Conservation (phyloP, 768 basidiomycete species). For the Auricularia sp. region DNA sequence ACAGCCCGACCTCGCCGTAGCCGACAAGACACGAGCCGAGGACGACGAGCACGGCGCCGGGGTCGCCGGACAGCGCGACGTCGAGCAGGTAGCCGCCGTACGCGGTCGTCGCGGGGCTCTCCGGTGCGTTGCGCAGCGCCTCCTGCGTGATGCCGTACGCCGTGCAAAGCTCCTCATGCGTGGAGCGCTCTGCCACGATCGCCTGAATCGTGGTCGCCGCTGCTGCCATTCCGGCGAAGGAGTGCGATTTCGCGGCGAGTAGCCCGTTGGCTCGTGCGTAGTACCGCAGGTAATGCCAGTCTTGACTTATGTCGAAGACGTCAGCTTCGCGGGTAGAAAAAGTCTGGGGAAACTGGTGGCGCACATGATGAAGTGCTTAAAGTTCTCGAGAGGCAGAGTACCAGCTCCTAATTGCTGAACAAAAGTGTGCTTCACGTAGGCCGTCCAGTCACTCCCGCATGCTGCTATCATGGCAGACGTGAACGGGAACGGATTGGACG, state of each 20-base stretch:
- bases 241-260: constrained; percentile 65
- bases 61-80: constrained; percentile 63
- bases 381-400: constrained; percentile 51
- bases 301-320: constrained; percentile 41
- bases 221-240: constrained; percentile 49
- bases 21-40: constrained; percentile 80
- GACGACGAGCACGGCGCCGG: constrained; percentile 63
- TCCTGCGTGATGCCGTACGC: constrained; percentile 54
- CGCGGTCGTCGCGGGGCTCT: constrained; percentile 64
- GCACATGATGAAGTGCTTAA: constrained; percentile 74
- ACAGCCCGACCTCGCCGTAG: constrained; percentile 85
- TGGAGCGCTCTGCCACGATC: constrained; percentile 57
- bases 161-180: constrained; percentile 62
- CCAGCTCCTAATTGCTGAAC: constrained; percentile 67
- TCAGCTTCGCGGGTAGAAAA: neutral
- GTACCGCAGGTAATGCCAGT: constrained; percentile 72
- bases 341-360: constrained; percentile 22
- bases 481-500: constrained; percentile 56
- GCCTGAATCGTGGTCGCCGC: constrained; percentile 55
- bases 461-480: constrained; percentile 51
- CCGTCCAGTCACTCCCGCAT: constrained; percentile 49
- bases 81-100: constrained; percentile 85
- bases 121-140: constrained; percentile 51
- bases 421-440: constrained; percentile 77
- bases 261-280: constrained; percentile 80